Percentiles rank a stretch among this genome's conserved stretches.
These are phyloP conservation scores for Vitis hybrid DNA, from an alignment of 177 flowering plant genomes.

Conservation along the genomic window DNA sequence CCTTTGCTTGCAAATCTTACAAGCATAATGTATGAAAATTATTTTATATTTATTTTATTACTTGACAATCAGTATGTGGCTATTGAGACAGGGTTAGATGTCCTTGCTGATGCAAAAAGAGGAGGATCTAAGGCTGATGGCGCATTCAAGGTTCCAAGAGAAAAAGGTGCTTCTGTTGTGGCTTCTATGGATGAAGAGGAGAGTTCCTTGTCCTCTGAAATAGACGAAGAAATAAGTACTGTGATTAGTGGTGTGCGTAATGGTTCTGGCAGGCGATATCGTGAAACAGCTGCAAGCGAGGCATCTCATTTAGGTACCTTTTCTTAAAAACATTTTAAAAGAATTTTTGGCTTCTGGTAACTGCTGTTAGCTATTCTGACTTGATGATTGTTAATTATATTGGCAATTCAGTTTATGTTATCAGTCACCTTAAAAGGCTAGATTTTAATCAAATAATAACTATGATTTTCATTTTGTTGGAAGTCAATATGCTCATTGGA, in stretches of 20 bases:
- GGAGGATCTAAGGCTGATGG: conserved; percentile 43
- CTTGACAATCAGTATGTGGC: neutral
- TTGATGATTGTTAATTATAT: neutral
- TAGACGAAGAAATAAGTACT: conserved; percentile 38
- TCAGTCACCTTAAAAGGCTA: neutral
- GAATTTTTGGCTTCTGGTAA: neutral
- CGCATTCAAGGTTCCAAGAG: conserved; percentile 71
- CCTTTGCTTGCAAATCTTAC: neutral
- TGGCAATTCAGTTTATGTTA: neutral
- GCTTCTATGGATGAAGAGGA: conserved; percentile 74
- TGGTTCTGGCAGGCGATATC: conserved; percentile 53
- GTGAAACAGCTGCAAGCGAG: conserved; percentile 43
- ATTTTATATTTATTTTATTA: neutral
- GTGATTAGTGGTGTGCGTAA: conserved; percentile 12
- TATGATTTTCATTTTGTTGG: neutral
- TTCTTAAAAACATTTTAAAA: neutral
- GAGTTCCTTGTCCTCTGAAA: conserved; percentile 28
- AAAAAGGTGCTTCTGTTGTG: conserved; percentile 42
- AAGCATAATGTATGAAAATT: neutral
- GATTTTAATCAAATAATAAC: no score
- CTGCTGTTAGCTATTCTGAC: neutral
- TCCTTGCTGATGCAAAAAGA: conserved; percentile 64
- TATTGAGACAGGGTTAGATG: conserved; percentile 59
- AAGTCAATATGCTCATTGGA: neutral
- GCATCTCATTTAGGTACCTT: conserved; percentile 44